Conservation (phyloP, 306 rosid species). For the Vicia villosa region DNA sequence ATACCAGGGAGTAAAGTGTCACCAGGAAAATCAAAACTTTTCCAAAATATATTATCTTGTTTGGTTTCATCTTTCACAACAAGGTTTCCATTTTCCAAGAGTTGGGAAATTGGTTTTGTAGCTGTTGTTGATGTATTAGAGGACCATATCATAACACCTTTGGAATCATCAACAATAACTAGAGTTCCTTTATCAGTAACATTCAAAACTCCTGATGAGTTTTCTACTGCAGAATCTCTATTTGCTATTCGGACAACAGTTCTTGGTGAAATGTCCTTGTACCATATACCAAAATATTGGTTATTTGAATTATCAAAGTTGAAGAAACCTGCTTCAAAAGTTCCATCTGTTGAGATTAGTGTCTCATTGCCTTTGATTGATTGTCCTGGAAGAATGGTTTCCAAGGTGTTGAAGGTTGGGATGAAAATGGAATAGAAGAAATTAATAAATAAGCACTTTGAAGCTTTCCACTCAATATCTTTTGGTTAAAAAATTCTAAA, state of each 20-base stretch:
- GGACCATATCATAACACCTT: slow-evolving; percentile 24
- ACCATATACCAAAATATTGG: slow-evolving; percentile 43
- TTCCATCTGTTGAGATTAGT: slow-evolving; percentile 23
- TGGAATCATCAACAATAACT: slow-evolving; percentile 22
- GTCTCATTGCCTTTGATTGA: slow-evolving; percentile 21
- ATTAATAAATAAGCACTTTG: slow-evolving; percentile 16
- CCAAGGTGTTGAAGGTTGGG: slow-evolving; percentile 13
- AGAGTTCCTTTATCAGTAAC: slow-evolving; percentile 34
- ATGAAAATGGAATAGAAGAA: slow-evolving; percentile 26
- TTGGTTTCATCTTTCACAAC: slow-evolving; percentile 35
- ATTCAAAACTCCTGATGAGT: slow-evolving; percentile 36
- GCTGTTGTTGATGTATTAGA: slow-evolving; percentile 28
- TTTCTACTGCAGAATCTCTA: slow-evolving; percentile 33
- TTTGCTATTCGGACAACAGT: slow-evolving; percentile 43
- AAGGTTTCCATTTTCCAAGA: slow-evolving; percentile 47
- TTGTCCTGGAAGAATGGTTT: slow-evolving; percentile 35
- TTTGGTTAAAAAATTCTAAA: neutral
- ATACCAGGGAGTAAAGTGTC: slow-evolving; percentile 34
- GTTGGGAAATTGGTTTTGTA: slow-evolving; percentile 31
- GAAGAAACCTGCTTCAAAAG: slow-evolving; percentile 42
- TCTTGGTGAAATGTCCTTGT: slow-evolving; percentile 32
- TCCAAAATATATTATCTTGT: slow-evolving; percentile 34
- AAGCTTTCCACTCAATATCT: slow-evolving; percentile 44
- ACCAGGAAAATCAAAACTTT: slow-evolving; percentile 46
- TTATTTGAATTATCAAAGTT: slow-evolving; percentile 27